Base-by-base conservation (phyloP, 1,284 basidiomycete genomes). In the Tremellales sp. region DNA sequence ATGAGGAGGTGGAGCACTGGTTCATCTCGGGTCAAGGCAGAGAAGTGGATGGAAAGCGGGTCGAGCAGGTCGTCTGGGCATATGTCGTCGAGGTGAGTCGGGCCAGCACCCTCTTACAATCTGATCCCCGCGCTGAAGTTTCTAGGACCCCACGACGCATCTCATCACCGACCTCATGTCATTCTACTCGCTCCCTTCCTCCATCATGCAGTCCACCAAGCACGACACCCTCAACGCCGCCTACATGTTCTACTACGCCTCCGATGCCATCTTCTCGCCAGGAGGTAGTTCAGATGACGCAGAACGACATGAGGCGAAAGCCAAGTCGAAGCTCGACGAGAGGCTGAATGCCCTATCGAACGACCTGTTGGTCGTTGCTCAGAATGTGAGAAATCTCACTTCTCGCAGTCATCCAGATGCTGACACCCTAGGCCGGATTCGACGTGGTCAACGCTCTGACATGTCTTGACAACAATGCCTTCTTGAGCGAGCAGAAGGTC, bases 401-500 rank as follows among this genome's bases (percentile, higher is more conserved):
- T 21, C 15, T 26, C 3, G 24, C 39, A 12, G 27, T 44, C 21
- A 35, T 40, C 17, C 21, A 17, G 13, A 35, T 23, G 40, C 52
- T 48, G 26, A 55, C 17, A 13, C 6, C 12, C 52, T n/a, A 87
- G 72, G 83, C 85, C 41, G 82, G 83, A 43, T 97, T 98, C 65
- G 96, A 99, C 70, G 96, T 98, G 8, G 84, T 98, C 73, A 98
- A 99, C 73, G 89, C 89, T 1, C 75, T 98, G 52, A 94, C 92
- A 8, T 75, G 97, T 52, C 89, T 97, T 85, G 96, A 98, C 73
- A 98, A 97, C 71, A 79, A 84, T 52, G 71, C 81, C 43, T 86
- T 98, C 74, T 69, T 98, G 47, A 75, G 82, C 27, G 88, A 94
- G 51, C 80, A 91, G 51, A 86, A 85, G 81, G 88, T 87, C 56